These are phyloP conservation scores for Blumeria hordei DNA, from an alignment of 2,329 filamentous ascomycete genomes.

Conservation along the genomic window DNA sequence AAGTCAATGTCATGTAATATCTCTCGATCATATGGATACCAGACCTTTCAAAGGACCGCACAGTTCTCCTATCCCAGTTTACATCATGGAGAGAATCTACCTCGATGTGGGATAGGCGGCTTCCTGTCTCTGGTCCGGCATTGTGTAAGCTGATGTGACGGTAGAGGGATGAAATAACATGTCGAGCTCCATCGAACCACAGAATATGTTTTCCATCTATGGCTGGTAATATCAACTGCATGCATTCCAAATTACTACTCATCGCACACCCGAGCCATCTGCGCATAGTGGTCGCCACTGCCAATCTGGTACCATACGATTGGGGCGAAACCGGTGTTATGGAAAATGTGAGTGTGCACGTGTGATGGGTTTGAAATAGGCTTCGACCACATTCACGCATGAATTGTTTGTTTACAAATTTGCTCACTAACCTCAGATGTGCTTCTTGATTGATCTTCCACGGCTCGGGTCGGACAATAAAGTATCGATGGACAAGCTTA, in stretches of 20 bases:
- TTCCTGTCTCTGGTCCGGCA: no score
- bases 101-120: no score
- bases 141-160: neutral
- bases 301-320: conserved; percentile 65
- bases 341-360: conserved; percentile 42
- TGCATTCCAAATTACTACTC: conserved; percentile 90
- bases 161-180: conserved; percentile 25
- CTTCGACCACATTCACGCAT: neutral
- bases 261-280: conserved; percentile 53
- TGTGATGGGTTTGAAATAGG: conserved; percentile 1
- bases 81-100: no score
- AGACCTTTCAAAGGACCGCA: no score
- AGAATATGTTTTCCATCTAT: conserved; percentile 59
- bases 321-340: conserved; percentile 43
- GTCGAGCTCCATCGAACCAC: conserved; percentile 29
- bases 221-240: conserved; percentile 42
- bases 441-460: conserved; percentile 85
- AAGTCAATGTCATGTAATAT: no score
- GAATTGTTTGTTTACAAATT: neutral
- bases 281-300: conserved; percentile 64
- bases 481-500: conserved; percentile 12
- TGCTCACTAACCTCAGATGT: conserved; percentile 25
- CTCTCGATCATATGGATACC: no score
- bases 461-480: conserved; percentile 15
- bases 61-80: no score